Percentiles rank a stretch among this genome's conserved stretches.
Conservation (phyloP, 257 asterid species). For the Solanum chiquidenum region DNA sequence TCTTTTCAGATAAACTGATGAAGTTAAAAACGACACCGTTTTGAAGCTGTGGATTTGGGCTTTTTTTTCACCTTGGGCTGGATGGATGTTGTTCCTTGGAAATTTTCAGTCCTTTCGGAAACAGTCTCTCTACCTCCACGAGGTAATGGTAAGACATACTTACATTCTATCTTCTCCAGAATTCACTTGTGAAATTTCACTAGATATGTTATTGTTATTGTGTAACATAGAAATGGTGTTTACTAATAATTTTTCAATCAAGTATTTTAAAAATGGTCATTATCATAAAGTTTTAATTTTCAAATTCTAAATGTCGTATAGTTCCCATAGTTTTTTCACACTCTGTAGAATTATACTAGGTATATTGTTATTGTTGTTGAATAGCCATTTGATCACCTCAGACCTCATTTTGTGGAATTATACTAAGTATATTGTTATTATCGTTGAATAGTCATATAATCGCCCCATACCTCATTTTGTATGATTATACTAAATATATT, state of each 20-base stretch:
- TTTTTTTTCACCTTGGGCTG: not conserved
- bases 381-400: not conserved
- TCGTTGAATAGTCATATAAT: not conserved
- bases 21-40: not conserved
- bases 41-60: not conserved
- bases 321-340: not conserved
- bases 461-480: not conserved
- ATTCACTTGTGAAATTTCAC: no score
- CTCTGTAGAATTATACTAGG: no score
- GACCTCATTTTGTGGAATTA: not conserved
- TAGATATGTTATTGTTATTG: no score
- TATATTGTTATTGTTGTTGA: not conserved
- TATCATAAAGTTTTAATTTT: no score
- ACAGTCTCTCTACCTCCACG: not conserved
- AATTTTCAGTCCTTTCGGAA: not conserved
- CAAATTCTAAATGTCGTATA: not conserved
- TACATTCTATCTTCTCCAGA: no score
- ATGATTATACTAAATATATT: not conserved
- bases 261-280: not conserved
- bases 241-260: not conserved
- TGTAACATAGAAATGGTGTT: not conserved
- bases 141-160: rapidly evolving
- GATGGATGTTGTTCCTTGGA: not conserved
- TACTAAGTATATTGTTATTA: not conserved
- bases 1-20: not conserved